phyloP scores from a whole-genome alignment of 805 yeast genomes.

The Dipodascus albidus region DNA sequence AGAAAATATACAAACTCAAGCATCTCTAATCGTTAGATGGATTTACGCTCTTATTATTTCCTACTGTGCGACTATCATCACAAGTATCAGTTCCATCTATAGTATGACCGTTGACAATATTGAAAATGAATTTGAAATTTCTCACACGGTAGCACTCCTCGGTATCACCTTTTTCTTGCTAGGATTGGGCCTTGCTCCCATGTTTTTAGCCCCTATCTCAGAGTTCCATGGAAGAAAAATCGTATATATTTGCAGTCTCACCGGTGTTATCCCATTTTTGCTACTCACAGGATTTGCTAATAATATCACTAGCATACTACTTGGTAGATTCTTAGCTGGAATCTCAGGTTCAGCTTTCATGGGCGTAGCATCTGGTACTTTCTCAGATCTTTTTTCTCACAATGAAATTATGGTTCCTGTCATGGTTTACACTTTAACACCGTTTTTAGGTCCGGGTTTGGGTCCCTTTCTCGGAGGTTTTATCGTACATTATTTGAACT shows the following conservation, averaged over 20 bases:
- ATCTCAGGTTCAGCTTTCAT: conserved; percentile 71
- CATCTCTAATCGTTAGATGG: background rate
- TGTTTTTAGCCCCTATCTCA: conserved; percentile 12
- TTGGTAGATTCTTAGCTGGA: conserved; percentile 66
- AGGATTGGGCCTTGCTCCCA: conserved; percentile 10
- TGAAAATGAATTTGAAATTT: background rate
- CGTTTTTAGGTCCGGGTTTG: conserved; percentile 65
- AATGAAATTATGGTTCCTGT: conserved; percentile 63
- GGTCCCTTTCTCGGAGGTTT: conserved; percentile 58
- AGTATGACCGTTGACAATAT: conserved; percentile 28
- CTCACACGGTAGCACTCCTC: background rate
- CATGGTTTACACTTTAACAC: conserved; percentile 65
- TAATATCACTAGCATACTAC: conserved; percentile 26
- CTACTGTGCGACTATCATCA: conserved; percentile 13
- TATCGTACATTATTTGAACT: conserved; percentile 46
- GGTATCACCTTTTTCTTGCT: conserved; percentile 8
- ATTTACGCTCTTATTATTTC: background rate
- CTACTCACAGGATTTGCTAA: conserved; percentile 11
- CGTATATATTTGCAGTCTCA: conserved; percentile 8
- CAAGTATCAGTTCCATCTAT: conserved; percentile 41
- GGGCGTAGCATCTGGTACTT: conserved; percentile 77
- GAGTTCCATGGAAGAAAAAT: conserved; percentile 11
- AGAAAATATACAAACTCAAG: conserved; percentile 24
- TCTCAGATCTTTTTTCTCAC: conserved; percentile 64
- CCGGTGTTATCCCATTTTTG: conserved; percentile 5